phyloP scores from a whole-genome alignment of 2,329 filamentous ascomycete species.

The Chaetomium strumarium region DNA sequence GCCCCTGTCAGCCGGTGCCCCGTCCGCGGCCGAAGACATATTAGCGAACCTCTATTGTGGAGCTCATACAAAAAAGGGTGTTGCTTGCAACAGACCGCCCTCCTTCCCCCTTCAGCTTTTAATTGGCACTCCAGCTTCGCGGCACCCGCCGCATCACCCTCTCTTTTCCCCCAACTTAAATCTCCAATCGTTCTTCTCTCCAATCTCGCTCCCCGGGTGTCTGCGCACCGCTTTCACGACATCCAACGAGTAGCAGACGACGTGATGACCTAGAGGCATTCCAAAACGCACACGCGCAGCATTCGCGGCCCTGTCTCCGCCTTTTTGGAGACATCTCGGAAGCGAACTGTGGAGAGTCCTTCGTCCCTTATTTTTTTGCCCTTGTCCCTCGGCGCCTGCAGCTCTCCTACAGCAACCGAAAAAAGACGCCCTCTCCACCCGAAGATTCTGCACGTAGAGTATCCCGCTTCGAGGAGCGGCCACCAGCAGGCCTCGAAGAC shows the following conservation, averaged over 20 bases:
- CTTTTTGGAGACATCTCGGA: conserved; percentile 6
- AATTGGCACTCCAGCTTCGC: conserved; percentile 14
- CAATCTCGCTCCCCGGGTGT: conserved; percentile 2
- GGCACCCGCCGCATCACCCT: conserved; percentile 17
- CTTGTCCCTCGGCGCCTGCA: conserved; percentile 15
- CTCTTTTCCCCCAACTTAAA: conserved; percentile 9
- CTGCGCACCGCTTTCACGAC: conserved; percentile 18
- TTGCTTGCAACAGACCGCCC: conserved; percentile 18
- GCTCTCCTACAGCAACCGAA: conserved; percentile 20
- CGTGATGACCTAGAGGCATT: conserved; percentile 18
- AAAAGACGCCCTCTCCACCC: conserved; percentile 25
- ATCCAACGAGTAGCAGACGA: conserved; percentile 16
- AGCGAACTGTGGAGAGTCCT: conserved; percentile 18
- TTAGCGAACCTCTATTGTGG: conserved; percentile 7
- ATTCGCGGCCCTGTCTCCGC: conserved; percentile 10
- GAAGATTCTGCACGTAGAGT: conserved; percentile 20
- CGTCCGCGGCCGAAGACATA: neutral
- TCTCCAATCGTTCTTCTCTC: conserved; percentile 9
- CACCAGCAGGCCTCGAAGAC: conserved; percentile 2
- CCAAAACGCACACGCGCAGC: conserved; percentile 7
- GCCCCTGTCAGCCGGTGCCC: neutral
- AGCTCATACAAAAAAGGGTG: conserved; percentile 21
- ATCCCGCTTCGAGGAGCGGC: conserved; percentile 5
- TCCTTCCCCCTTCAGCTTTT: conserved; percentile 9
- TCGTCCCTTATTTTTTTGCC: conserved; percentile 9